Evolutionary conservation across 208 protist genomes (phyloP), one percentile per base, ranked within the genome.

Genomic region (Jaenimonas drosophilae): DNA sequence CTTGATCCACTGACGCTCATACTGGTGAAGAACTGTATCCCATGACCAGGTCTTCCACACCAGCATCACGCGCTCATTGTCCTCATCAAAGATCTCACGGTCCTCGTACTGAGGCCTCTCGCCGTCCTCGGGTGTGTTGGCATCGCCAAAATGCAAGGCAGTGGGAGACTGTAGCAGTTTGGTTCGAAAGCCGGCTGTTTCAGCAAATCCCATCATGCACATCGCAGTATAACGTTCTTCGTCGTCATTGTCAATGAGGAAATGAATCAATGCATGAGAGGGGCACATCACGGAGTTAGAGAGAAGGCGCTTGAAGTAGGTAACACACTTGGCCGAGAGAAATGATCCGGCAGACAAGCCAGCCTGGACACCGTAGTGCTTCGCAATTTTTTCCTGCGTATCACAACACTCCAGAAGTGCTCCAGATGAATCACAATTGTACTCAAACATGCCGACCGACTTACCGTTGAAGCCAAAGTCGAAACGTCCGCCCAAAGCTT

Each of bases 11-110:
- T n/a, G n/a, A n/a, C n/a, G n/a, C n/a, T n/a, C n/a, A 44, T 80
- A 82, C 46, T 84, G 66, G 21, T 65, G 63, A 31, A 92, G 57
- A 23, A 92, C 70, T 17, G 78, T 88, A 51, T 79, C 76, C 76
- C 83, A 92, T 23, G 73, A 82, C 79, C 83, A 92, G 20, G 71
- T 82, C 67, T 92, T 92, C 79, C 76, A 92, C 46, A 92, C 78
- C 46, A 88, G 42, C 26, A 70, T 54, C 31, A 92, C 73, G 52
- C 72, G 59, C 49, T 80, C 76, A 4, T 66, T 64, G 17, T 88
- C 76, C 17, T 49, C 40, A 48, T 88, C 78, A n/a, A 82, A 50
- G 38, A 91, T 78, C 7, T 43, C 44, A 9, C 43, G 49, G 42
- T 78, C 54, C 23, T 70, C 59, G 44, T 44, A 67, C 42, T 46